These are phyloP conservation scores for Parascedosporium putredinis DNA, from an alignment of 2,329 filamentous ascomycete species.

Conservation along the genomic window DNA sequence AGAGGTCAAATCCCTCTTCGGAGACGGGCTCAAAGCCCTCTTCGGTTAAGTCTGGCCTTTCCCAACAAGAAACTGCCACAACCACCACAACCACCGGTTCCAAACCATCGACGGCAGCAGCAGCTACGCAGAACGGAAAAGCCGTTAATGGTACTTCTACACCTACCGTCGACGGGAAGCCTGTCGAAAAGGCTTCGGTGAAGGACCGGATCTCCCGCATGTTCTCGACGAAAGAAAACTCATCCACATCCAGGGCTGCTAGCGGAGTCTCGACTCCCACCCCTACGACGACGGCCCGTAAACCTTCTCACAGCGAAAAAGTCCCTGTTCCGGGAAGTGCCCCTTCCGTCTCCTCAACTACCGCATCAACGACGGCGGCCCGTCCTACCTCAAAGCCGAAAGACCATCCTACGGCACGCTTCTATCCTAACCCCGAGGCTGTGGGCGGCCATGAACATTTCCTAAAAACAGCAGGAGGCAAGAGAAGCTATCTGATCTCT, in stretches of 20 bases:
- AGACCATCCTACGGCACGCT: constrained; percentile 38
- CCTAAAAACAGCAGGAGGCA: constrained; percentile 84
- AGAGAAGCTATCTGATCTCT: constrained; percentile 89
- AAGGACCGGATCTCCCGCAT: constrained; percentile 56
- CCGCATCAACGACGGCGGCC: constrained; percentile 19
- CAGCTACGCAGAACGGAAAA: constrained; percentile 31
- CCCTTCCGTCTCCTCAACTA: constrained; percentile 17
- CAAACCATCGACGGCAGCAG: too few relatives aligned
- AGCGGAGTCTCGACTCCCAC: constrained; percentile 22
- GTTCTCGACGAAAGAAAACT: constrained; percentile 49
- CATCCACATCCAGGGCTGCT: constrained; percentile 15
- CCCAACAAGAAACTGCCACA: constrained; percentile 30
- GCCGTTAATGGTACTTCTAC: constrained; percentile 15
- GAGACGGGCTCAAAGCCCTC: constrained; percentile 35
- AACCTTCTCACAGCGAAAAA: constrained; percentile 33
- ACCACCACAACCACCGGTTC: constrained; percentile 35
- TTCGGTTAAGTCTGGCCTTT: constrained; percentile 29
- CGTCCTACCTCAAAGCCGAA: constrained; percentile 15
- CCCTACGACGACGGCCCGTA: constrained; percentile 30
- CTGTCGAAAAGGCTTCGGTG: constrained; percentile 47
- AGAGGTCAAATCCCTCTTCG: constrained; percentile 1
- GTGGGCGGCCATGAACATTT: constrained; percentile 75
- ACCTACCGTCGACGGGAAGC: constrained; percentile 10
- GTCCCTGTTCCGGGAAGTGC: constrained; percentile 15
- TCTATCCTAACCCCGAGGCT: constrained; percentile 35